phyloP scores from a whole-genome alignment of 1,284 basidiomycete genomes.

The Omphalotus olearius region DNA sequence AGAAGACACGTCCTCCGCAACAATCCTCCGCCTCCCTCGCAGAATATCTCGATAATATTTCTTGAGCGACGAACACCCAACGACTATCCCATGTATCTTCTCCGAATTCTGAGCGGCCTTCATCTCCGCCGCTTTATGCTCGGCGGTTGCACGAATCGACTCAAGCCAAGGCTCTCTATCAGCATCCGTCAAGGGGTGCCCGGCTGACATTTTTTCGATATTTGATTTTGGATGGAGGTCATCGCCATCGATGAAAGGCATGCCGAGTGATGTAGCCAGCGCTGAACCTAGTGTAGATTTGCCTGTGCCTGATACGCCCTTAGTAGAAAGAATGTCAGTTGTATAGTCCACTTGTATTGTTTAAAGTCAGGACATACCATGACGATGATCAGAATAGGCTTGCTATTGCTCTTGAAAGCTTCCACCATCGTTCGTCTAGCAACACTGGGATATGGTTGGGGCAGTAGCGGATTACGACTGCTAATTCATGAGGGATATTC shows the following conservation, averaged over 20 bases:
- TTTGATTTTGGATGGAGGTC: slow-evolving; percentile 82
- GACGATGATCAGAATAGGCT: slow-evolving; percentile 36
- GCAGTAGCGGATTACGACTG: too few relatives aligned
- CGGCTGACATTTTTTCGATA: slow-evolving; percentile 84
- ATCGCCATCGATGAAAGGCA: slow-evolving; percentile 89
- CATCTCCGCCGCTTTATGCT: slow-evolving; percentile 40
- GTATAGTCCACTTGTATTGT: too few relatives aligned
- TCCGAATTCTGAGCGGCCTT: slow-evolving; percentile 19
- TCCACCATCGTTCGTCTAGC: not conserved
- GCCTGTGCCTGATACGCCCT: slow-evolving; percentile 83
- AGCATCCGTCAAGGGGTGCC: slow-evolving; percentile 75
- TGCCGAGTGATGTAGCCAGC: slow-evolving; percentile 52
- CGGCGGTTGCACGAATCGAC: slow-evolving; percentile 65
- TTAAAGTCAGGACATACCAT: slow-evolving; percentile 33
- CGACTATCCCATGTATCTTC: slow-evolving; percentile 51
- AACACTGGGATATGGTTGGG: not conserved
- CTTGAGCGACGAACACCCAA: slow-evolving; percentile 88
- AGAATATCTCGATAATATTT: slow-evolving; percentile 79
- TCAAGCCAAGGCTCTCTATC: slow-evolving; percentile 89
- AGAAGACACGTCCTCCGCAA: slow-evolving; percentile 25
- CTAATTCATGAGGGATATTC: too few relatives aligned
- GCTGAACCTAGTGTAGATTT: slow-evolving; percentile 82
- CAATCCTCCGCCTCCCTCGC: slow-evolving; percentile 42
- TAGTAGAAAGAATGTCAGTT: not conserved
- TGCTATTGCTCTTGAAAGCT: not conserved